Conservation (phyloP, 768 basidiomycete species). For the Chiua virens region DNA sequence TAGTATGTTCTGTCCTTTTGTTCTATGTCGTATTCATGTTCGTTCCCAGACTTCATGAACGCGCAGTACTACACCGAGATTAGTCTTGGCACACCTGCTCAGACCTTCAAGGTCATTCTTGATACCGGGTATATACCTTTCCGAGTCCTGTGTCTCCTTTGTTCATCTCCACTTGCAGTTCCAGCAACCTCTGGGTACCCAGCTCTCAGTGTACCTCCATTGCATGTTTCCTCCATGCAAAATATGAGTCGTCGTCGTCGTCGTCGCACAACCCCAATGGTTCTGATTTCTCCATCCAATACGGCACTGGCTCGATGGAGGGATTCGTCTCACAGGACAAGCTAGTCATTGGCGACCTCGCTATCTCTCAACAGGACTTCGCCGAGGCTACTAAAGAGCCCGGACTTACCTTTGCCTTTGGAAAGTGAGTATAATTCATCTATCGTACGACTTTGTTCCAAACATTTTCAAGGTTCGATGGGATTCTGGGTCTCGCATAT, state of each 20-base stretch:
- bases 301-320: constrained; percentile 96
- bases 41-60: constrained; percentile 85
- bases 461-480: constrained; percentile 71
- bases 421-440: constrained; percentile 58
- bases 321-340: constrained; percentile 89
- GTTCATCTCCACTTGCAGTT: constrained; percentile 42
- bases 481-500: constrained; percentile 91
- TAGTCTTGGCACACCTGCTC: constrained; percentile 77
- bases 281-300: constrained; percentile 83
- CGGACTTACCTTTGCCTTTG: constrained; percentile 95
- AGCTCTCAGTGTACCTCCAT: constrained; percentile 79
- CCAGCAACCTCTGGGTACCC: constrained; percentile 95
- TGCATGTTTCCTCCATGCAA: constrained; percentile 90
- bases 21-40: not conserved
- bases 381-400: constrained; percentile 97
- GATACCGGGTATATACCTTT: constrained; percentile 72
- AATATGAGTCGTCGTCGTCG: constrained; percentile 82
- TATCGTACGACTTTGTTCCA: not conserved
- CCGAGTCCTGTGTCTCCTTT: constrained; percentile 17
- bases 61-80: constrained; percentile 97
- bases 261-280: constrained; percentile 90
- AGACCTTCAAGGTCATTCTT: constrained; percentile 90
- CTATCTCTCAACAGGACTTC: constrained; percentile 76
- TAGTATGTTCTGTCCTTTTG: constrained; percentile 54
- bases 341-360: constrained; percentile 80